phyloP scores from a whole-genome alignment of 139 green algal genomes.

The Chlamydomonas incerta region DNA sequence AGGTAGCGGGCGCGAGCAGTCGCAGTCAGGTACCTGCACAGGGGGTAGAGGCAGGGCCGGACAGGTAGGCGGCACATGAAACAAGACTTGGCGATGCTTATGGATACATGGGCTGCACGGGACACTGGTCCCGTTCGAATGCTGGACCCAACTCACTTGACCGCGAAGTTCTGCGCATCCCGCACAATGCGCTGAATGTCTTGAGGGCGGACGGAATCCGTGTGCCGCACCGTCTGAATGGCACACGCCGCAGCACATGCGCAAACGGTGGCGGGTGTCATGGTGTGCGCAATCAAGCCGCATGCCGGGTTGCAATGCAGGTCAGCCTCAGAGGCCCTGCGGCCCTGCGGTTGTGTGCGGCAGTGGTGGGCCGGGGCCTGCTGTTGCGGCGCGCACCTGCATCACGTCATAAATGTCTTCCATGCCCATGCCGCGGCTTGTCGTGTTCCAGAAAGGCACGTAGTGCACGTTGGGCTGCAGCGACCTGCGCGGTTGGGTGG shows the following conservation, averaged over 20 bases:
- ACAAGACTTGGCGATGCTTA: not conserved
- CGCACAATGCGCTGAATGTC: not conserved
- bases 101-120: too few relatives aligned
- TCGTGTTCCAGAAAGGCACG: constrained; percentile 24
- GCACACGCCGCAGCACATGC: too few relatives aligned
- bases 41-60: too few relatives aligned
- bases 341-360: too few relatives aligned
- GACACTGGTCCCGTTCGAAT: too few relatives aligned
- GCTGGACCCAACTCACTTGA: constrained; percentile 3
- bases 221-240: not conserved
- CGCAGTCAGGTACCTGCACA: not conserved
- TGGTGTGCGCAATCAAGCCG: too few relatives aligned
- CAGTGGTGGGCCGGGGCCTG: too few relatives aligned
- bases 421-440: not conserved
- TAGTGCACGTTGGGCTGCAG: constrained; percentile 6
- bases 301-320: too few relatives aligned
- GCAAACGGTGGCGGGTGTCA: too few relatives aligned
- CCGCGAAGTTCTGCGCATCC: constrained; percentile 5
- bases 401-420: constrained; percentile 34
- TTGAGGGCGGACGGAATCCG: not conserved
- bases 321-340: too few relatives aligned
- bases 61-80: too few relatives aligned
- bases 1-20: not conserved
- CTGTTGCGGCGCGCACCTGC: too few relatives aligned
- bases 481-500: not conserved